Percentiles rank a stretch among this genome's conserved stretches.
Evolutionary conservation across 139 green algal genomes (phyloP).

Genomic region (Marvania coccoides): DNA sequence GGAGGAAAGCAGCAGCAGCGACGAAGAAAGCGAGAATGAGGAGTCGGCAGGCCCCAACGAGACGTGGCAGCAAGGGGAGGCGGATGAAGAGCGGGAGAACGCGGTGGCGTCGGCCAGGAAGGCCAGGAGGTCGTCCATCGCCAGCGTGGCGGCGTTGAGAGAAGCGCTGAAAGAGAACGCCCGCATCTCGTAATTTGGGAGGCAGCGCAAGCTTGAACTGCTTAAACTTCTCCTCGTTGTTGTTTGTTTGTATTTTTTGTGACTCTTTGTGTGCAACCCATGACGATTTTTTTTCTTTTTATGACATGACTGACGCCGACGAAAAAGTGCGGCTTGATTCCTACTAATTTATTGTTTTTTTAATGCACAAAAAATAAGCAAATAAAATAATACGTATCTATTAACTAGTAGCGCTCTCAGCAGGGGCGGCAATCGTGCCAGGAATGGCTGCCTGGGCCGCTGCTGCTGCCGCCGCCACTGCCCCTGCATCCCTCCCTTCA

Average conservation of each 20-base stretch:
- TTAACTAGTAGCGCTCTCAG: too few species aligned
- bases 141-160: background rate
- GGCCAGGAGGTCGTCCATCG: conserved; percentile 2
- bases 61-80: background rate
- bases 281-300: too few species aligned
- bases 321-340: too few species aligned
- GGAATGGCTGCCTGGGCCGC: conserved; percentile 6
- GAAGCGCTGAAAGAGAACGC: conserved; percentile 12
- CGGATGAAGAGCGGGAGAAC: background rate
- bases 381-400: too few species aligned
- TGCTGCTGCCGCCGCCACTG: conserved; percentile 4
- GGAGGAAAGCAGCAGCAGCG: background rate
- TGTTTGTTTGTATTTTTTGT: too few species aligned
- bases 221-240: background rate
- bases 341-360: too few species aligned
- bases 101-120: background rate
- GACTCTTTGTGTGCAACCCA: too few species aligned
- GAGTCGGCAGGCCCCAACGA: background rate
- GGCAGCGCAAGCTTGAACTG: background rate
- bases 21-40: background rate
- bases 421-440: too few species aligned
- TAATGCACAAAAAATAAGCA: too few species aligned
- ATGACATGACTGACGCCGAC: background rate
- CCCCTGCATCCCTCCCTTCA: conserved; percentile 9
- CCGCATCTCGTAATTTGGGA: background rate